A percentile compares a stretch with the other conserved stretches of the same genome.
These are phyloP conservation scores for Platismatia glauca DNA, from an alignment of 495 filamentous ascomycete genomes.

Conservation along the genomic window DNA sequence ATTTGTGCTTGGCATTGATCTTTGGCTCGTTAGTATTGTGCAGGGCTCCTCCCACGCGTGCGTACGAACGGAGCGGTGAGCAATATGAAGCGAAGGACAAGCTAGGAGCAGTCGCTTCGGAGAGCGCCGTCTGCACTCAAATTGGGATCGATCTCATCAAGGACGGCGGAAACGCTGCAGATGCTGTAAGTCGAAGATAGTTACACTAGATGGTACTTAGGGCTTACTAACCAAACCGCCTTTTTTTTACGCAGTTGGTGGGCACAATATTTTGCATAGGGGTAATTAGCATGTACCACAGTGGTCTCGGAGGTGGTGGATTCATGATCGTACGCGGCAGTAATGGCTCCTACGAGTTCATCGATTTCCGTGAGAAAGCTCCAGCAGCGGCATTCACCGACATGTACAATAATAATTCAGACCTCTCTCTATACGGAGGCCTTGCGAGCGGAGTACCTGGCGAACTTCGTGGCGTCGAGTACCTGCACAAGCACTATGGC, in stretches of 20 bases:
- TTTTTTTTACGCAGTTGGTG: conserved; percentile 39
- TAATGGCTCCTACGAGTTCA: conserved; percentile 53
- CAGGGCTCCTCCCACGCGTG: not conserved
- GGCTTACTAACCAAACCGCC: not conserved
- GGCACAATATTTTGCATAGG: conserved; percentile 68
- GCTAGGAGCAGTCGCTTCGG: conserved; percentile 70
- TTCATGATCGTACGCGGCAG: conserved; percentile 60
- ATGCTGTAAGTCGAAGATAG: conserved; percentile 43
- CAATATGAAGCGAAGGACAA: conserved; percentile 31
- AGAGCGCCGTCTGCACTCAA: conserved; percentile 64
- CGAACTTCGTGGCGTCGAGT: conserved; percentile 68
- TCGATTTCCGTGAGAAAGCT: conserved; percentile 81
- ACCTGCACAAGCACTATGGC: conserved; percentile 67
- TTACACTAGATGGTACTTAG: not conserved
- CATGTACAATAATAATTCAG: conserved; percentile 62
- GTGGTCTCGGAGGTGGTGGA: conserved; percentile 80
- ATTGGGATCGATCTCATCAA: conserved; percentile 66
- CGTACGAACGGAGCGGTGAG: not conserved
- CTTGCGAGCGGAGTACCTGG: conserved; percentile 75
- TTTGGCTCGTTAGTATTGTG: not conserved
- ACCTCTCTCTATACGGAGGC: conserved; percentile 45
- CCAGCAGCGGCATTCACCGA: conserved; percentile 66
- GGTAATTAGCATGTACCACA: conserved; percentile 79
- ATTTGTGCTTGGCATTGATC: not conserved
- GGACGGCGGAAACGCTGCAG: conserved; percentile 64